Evolutionary conservation across 225 moss, liverwort and hornwort species (phyloP).

Genomic region (Pseudoscleropodium purum): DNA sequence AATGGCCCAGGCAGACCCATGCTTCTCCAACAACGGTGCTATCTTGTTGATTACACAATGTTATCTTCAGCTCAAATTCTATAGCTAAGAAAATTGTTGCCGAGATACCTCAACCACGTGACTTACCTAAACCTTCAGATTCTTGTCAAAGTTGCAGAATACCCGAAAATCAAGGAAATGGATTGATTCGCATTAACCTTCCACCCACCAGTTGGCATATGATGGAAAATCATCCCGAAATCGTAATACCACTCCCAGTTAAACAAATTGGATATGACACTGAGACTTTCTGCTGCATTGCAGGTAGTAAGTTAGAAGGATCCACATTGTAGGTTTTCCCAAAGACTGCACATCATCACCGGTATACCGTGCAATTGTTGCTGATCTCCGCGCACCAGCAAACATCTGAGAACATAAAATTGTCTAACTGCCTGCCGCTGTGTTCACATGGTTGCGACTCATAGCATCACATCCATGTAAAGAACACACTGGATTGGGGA

Average conservation of each 20-base stretch:
- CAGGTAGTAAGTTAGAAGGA: not conserved
- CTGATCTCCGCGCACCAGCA: not conserved
- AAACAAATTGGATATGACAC: not conserved
- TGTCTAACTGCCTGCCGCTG: not conserved
- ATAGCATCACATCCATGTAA: not conserved
- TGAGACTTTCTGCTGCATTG: not conserved
- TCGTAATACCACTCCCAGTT: not conserved
- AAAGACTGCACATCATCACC: not conserved
- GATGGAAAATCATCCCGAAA: not conserved
- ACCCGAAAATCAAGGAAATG: not conserved
- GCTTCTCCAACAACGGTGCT: not conserved
- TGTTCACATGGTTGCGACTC: not conserved
- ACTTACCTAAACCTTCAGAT: not conserved
- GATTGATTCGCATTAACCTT: not conserved
- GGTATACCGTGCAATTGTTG: not conserved
- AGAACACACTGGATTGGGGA: not conserved
- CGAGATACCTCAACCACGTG: not conserved
- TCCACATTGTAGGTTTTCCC: not conserved
- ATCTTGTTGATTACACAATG: not conserved
- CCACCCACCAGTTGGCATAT: not conserved
- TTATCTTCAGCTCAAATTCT: not conserved
- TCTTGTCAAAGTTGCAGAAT: not conserved
- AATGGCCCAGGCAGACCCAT: slow-evolving; percentile 54
- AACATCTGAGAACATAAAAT: not conserved
- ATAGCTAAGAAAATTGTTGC: not conserved